Conservation (phyloP, 805 yeast genomes). For the Starmerella apis region DNA sequence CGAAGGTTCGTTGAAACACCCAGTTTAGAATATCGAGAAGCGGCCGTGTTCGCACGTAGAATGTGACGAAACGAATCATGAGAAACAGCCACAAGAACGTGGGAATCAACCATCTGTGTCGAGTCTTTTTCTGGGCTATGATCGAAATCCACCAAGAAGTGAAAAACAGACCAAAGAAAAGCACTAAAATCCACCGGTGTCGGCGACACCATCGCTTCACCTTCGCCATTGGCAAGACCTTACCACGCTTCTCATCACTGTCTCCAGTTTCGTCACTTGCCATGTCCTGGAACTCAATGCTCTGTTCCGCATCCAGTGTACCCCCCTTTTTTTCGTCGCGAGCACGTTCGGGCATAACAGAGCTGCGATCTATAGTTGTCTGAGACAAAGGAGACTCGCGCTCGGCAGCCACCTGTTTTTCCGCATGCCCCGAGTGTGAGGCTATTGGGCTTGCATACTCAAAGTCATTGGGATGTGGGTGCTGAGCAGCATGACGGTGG, state of each 20-base stretch:
- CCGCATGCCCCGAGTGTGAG: background rate
- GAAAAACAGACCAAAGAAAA: conserved; percentile 35
- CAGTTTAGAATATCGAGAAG: conserved; percentile 28
- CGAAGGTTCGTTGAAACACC: conserved; percentile 30
- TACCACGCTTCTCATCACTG: conserved; percentile 6
- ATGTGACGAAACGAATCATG: conserved; percentile 43
- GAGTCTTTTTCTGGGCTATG: conserved; percentile 40
- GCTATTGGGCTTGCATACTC: conserved; percentile 7
- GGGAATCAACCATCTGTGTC: conserved; percentile 49
- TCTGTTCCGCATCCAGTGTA: conserved; percentile 41
- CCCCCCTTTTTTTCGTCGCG: conserved; percentile 3
- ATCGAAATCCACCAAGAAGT: conserved; percentile 52
- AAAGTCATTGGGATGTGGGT: conserved; percentile 6
- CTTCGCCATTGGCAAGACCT: conserved; percentile 9
- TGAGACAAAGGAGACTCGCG: too few species aligned
- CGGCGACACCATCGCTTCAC: conserved; percentile 8
- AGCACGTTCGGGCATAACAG: background rate
- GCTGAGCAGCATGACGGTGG: conserved; percentile 9
- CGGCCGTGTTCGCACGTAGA: conserved; percentile 38
- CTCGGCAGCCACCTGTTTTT: too few species aligned
- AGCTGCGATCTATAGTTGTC: background rate
- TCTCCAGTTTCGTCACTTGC: conserved; percentile 15
- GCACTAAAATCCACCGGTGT: conserved; percentile 27
- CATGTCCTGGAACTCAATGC: conserved; percentile 31
- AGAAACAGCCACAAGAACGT: conserved; percentile 44